Percentiles rank a stretch among this genome's conserved stretches.
Evolutionary conservation across 257 asterid genomes (phyloP).

Genomic region (Forsythia suspensa): DNA sequence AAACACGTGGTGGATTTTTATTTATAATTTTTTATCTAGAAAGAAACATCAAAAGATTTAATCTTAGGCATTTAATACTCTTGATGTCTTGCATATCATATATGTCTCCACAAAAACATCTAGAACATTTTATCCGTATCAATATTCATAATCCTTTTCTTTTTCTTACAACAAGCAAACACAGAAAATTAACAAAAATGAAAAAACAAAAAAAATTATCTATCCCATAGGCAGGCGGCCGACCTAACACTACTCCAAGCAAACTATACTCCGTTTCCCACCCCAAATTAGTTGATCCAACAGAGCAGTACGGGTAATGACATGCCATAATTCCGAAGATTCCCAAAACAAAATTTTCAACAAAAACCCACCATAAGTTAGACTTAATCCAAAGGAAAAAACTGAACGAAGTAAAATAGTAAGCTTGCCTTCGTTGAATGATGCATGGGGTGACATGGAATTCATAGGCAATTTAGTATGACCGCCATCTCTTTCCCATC

Average conservation of each 20-base stretch:
- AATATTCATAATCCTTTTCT: neutral
- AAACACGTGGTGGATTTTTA: neutral
- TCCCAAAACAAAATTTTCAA: neutral
- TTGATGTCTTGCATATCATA: neutral
- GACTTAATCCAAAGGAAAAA: neutral
- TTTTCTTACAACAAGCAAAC: neutral
- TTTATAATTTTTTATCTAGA: too few relatives aligned
- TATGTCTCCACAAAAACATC: neutral
- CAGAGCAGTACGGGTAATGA: too few relatives aligned
- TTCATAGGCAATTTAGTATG: conserved; percentile 48
- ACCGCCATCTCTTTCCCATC: conserved; percentile 68
- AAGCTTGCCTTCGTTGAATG: conserved; percentile 51
- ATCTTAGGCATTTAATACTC: neutral
- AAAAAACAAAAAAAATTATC: neutral
- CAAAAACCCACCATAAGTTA: neutral
- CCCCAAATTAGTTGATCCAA: neutral
- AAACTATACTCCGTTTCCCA: neutral
- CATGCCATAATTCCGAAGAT: neutral
- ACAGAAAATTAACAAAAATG: neutral
- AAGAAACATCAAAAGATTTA: too few relatives aligned
- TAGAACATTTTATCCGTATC: neutral
- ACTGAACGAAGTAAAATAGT: neutral
- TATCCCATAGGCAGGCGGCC: neutral
- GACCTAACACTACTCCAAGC: neutral
- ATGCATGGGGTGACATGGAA: conserved; percentile 67